Evolutionary conservation across 257 asterid genomes (phyloP).

Genomic region (Penstemon eatonii): DNA sequence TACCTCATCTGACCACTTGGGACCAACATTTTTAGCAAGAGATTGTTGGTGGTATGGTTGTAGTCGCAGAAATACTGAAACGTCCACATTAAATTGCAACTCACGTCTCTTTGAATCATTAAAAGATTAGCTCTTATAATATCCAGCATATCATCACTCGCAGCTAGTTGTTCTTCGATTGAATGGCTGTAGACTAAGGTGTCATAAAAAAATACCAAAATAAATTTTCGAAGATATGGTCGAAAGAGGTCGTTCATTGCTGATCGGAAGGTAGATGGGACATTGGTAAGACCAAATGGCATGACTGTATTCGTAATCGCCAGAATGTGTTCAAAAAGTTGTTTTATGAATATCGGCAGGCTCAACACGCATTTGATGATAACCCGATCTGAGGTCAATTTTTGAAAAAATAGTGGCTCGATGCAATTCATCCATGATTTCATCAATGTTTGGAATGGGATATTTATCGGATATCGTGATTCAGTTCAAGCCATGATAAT

Average conservation of each 20-base stretch:
- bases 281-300: constrained; percentile 6
- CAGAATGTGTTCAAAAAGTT: constrained; percentile 8
- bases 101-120: not conserved
- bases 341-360: constrained; percentile 7
- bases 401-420: not conserved
- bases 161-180: too few species aligned
- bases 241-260: constrained; percentile 1
- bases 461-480: not conserved
- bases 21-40: not conserved
- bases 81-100: not conserved
- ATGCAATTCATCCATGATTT: not conserved
- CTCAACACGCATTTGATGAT: not conserved
- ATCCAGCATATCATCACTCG: too few species aligned
- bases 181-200: not conserved
- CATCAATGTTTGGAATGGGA: not conserved
- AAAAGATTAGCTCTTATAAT: too few species aligned
- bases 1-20: too few species aligned
- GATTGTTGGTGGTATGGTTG: not conserved
- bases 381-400: constrained; percentile 4
- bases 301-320: constrained; percentile 10
- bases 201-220: too few species aligned
- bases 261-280: constrained; percentile 15
- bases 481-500: not conserved
- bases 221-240: not conserved
- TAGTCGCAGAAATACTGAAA: not conserved